Evolutionary conservation across 495 filamentous ascomycete genomes (phyloP).

Genomic region (Hyaloscypha finlandica): DNA sequence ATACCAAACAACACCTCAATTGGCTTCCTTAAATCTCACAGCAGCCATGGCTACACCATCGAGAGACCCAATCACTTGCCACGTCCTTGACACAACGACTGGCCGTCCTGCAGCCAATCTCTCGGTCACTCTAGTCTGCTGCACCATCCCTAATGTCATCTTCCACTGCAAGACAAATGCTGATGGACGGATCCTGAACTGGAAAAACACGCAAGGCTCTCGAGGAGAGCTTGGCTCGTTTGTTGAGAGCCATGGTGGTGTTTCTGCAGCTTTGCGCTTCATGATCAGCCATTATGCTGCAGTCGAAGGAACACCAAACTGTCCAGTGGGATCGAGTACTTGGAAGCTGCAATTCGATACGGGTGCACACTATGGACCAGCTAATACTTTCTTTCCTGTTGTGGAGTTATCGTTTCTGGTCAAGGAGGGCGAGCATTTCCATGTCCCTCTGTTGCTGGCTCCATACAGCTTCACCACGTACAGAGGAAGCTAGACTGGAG

Average conservation of each 20-base stretch:
- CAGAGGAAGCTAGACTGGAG: slow-evolving; percentile 60
- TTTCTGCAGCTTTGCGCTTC: slow-evolving; percentile 40
- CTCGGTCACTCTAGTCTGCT: slow-evolving; percentile 72
- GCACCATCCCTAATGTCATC: slow-evolving; percentile 43
- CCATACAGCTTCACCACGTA: slow-evolving; percentile 96
- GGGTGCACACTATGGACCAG: slow-evolving; percentile 72
- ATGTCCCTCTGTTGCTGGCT: slow-evolving; percentile 87
- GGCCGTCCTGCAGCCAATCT: slow-evolving; percentile 74
- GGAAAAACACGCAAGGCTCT: slow-evolving; percentile 46
- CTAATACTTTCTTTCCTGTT: slow-evolving; percentile 86
- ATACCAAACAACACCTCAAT: not conserved
- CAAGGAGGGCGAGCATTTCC: slow-evolving; percentile 74
- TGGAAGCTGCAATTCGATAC: slow-evolving; percentile 83
- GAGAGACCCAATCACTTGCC: slow-evolving; percentile 56
- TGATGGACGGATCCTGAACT: slow-evolving; percentile 83
- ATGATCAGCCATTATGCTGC: slow-evolving; percentile 25
- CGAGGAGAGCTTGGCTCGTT: slow-evolving; percentile 28
- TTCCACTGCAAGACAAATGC: slow-evolving; percentile 66
- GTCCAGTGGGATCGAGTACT: slow-evolving; percentile 45
- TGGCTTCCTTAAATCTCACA: not conserved
- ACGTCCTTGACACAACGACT: slow-evolving; percentile 61
- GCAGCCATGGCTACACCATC: slow-evolving; percentile 15
- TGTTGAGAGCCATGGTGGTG: slow-evolving; percentile 42
- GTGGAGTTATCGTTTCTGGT: slow-evolving; percentile 87
- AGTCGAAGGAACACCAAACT: slow-evolving; percentile 35